Evolutionary conservation across 2,329 filamentous ascomycete genomes (phyloP).

Genomic region (Furcasterigmium furcatum): DNA sequence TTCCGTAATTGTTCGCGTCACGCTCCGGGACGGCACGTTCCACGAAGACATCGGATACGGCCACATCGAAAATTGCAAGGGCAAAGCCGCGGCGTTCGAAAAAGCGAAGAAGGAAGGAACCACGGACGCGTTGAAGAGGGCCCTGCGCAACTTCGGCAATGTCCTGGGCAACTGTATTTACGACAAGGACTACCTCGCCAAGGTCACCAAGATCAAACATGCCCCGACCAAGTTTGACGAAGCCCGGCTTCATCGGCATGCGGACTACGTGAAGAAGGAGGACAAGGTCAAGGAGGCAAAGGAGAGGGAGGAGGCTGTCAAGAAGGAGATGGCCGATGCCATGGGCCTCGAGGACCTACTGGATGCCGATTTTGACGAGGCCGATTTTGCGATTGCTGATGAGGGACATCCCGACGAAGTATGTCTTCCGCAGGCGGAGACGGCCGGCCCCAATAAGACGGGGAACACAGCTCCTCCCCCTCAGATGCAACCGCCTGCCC

Average conservation of each 20-base stretch:
- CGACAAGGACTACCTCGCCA: slow-evolving; percentile 88
- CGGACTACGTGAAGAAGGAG: slow-evolving; percentile 68
- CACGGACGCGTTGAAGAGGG: slow-evolving; percentile 88
- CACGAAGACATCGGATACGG: slow-evolving; percentile 98
- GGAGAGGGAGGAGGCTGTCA: slow-evolving; percentile 4
- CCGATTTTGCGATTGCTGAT: slow-evolving; percentile 68
- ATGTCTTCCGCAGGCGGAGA: slow-evolving; percentile 43
- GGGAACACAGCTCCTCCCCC: background rate
- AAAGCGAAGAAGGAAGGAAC: slow-evolving; percentile 99
- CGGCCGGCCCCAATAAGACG: slow-evolving; percentile 8
- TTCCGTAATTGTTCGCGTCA: slow-evolving; percentile 87
- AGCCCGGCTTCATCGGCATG: slow-evolving; percentile 76
- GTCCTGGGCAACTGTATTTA: slow-evolving; percentile 98
- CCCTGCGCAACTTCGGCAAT: slow-evolving; percentile 90
- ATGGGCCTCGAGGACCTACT: slow-evolving; percentile 17
- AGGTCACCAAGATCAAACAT: slow-evolving; percentile 86
- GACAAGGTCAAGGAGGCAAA: background rate
- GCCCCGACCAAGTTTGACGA: slow-evolving; percentile 75
- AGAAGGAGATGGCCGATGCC: slow-evolving; percentile 9
- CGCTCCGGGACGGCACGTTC: slow-evolving; percentile 88
- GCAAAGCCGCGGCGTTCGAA: slow-evolving; percentile 93
- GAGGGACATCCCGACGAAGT: slow-evolving; percentile 76
- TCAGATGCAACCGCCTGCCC: slow-evolving; percentile 34
- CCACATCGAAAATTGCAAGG: slow-evolving; percentile 92
- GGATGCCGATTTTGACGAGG: slow-evolving; percentile 68